Percentiles rank a stretch among this genome's conserved stretches.
Evolutionary conservation across 2,329 filamentous ascomycete genomes (phyloP).

Genomic region (Colletotrichum karsti): DNA sequence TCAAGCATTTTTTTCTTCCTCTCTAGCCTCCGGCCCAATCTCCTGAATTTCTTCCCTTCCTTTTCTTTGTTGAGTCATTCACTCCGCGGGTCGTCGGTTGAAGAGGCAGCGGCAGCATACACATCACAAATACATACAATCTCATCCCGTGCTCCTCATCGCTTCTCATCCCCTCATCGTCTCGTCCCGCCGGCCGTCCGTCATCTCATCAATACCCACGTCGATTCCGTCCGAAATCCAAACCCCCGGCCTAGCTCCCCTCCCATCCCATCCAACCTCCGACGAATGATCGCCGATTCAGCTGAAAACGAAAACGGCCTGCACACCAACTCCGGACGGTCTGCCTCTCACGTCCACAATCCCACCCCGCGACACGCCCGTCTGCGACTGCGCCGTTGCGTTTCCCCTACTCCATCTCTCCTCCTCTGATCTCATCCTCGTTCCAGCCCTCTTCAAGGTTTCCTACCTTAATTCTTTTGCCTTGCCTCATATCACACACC

Average conservation of each 20-base stretch:
- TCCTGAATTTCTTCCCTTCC: neutral
- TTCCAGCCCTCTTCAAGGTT: neutral
- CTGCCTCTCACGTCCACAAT: neutral
- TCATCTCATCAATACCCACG: neutral
- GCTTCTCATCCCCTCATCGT: neutral
- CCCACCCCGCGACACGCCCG: neutral
- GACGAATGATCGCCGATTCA: constrained; percentile 5
- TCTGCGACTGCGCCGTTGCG: neutral
- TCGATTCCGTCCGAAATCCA: neutral
- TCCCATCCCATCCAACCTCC: neutral
- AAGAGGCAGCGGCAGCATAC: neutral
- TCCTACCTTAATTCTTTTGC: neutral
- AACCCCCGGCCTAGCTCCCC: neutral
- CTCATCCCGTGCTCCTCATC: neutral
- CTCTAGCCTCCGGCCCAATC: neutral
- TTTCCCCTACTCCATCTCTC: neutral
- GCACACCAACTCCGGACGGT: neutral
- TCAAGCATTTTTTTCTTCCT: neutral
- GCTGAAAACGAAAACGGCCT: constrained; percentile 1
- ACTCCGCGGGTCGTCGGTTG: neutral
- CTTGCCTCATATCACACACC: neutral
- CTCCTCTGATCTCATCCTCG: neutral
- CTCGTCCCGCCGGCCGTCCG: neutral
- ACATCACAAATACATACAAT: neutral
- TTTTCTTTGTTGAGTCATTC: neutral